Conservation (phyloP, 345 rosid species). For the Moringa oleifera region DNA sequence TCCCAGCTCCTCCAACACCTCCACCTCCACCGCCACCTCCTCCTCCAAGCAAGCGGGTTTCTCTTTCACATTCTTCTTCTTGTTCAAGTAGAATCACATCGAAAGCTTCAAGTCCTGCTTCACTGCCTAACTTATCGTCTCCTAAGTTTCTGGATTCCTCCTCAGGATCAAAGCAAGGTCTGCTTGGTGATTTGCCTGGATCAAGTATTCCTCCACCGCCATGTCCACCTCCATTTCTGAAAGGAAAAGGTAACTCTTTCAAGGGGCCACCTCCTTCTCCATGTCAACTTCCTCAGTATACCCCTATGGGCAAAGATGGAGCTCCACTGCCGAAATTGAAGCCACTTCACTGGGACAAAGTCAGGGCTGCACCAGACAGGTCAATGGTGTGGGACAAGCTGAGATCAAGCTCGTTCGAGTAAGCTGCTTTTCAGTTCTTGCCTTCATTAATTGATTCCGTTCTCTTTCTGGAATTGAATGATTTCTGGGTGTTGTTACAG, state of each 20-base stretch:
- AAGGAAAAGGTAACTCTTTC: constrained; percentile 21
- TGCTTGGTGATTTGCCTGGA: constrained; percentile 5
- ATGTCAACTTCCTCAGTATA: constrained; percentile 34
- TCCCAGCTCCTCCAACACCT: constrained; percentile 31
- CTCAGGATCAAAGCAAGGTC: constrained; percentile 19
- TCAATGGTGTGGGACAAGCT: constrained; percentile 94
- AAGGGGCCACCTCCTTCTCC: constrained; percentile 75
- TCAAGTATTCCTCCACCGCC: constrained; percentile 53
- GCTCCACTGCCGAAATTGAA: constrained; percentile 74
- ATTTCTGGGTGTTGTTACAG: constrained; percentile 26
- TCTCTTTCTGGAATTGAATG: background rate
- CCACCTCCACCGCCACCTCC: constrained; percentile 41
- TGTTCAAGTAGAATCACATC: constrained; percentile 10
- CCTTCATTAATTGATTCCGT: background rate
- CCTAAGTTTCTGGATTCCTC: constrained; percentile 23
- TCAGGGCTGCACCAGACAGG: constrained; percentile 85
- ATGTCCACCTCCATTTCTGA: constrained; percentile 48
- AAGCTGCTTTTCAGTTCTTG: constrained; percentile 26
- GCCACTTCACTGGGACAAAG: constrained; percentile 99
- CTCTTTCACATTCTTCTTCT: constrained; percentile 10
- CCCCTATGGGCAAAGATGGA: constrained; percentile 68
- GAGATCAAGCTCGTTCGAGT: constrained; percentile 93
- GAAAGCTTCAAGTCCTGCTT: constrained; percentile 25
- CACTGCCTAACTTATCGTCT: constrained; percentile 24
- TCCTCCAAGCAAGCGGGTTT: constrained; percentile 9